Evolutionary conservation across 2,329 filamentous ascomycete genomes (phyloP).

Genomic region (Hymenoscyphus salicellus): DNA sequence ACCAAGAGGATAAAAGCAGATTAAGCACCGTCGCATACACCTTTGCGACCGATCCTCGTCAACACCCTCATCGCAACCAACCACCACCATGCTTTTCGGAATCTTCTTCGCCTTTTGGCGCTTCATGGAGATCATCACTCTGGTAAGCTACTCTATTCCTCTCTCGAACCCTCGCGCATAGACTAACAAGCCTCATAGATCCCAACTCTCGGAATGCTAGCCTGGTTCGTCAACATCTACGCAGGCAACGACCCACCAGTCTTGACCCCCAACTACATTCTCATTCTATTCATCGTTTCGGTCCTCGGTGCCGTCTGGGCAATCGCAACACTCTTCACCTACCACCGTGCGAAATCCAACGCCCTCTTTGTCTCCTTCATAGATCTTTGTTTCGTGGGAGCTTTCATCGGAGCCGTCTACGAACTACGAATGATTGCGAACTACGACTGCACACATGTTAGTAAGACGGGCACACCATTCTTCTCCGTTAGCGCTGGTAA

Average conservation of each 20-base stretch:
- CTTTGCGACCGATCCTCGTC: background rate
- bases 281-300: conserved; percentile 66
- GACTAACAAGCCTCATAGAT: conserved; percentile 45
- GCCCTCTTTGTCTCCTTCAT: conserved; percentile 59
- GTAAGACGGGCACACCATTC: conserved; percentile 38
- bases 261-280: conserved; percentile 60
- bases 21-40: background rate
- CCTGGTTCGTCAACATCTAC: conserved; percentile 63
- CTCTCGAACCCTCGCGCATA: background rate
- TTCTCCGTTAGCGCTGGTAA: conserved; percentile 61
- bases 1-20: background rate
- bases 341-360: conserved; percentile 60
- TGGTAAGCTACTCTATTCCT: conserved; percentile 46
- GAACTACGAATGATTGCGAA: conserved; percentile 56
- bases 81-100: conserved; percentile 55
- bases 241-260: conserved; percentile 46
- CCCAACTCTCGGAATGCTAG: conserved; percentile 63
- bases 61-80: conserved; percentile 12
- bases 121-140: conserved; percentile 58
- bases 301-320: conserved; percentile 62
- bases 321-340: conserved; percentile 63
- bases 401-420: conserved; percentile 62
- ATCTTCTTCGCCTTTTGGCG: conserved; percentile 62
- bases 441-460: conserved; percentile 66
- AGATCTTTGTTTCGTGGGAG: conserved; percentile 61